Evolutionary conservation across 2,329 filamentous ascomycete genomes (phyloP).

Genomic region (Microsporum canis): DNA sequence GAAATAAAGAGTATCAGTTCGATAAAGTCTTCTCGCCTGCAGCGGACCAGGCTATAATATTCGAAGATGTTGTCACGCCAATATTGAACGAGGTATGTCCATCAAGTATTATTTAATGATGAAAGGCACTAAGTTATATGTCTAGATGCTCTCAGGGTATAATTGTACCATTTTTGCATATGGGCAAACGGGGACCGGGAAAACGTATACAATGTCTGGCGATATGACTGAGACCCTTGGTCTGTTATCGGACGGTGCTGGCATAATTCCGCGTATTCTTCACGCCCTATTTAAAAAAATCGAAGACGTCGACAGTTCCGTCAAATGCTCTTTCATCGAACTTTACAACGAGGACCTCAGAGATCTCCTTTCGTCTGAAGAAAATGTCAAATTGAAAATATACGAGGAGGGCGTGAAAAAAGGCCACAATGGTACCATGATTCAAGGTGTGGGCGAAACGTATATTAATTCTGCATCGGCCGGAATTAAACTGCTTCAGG

Average conservation of each 20-base stretch:
- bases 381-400: slow-evolving; percentile 80
- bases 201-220: slow-evolving; percentile 98
- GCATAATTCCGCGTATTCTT: slow-evolving; percentile 86
- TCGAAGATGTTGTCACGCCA: slow-evolving; percentile 87
- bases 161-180: slow-evolving; percentile 99
- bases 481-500: slow-evolving; percentile 78
- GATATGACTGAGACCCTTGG: slow-evolving; percentile 84
- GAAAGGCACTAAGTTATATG: not conserved
- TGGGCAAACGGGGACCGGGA: slow-evolving; percentile 93
- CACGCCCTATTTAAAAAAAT: slow-evolving; percentile 79
- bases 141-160: slow-evolving; percentile 78
- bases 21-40: slow-evolving; percentile 95
- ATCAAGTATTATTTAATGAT: not conserved
- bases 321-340: slow-evolving; percentile 98
- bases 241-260: slow-evolving; percentile 78
- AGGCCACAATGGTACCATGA: slow-evolving; percentile 66
- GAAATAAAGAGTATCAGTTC: slow-evolving; percentile 93
- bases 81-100: slow-evolving; percentile 73
- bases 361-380: slow-evolving; percentile 73
- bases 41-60: slow-evolving; percentile 86
- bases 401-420: slow-evolving; percentile 71
- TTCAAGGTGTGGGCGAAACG: slow-evolving; percentile 96
- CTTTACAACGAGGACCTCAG: slow-evolving; percentile 96
- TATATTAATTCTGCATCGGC: slow-evolving; percentile 76
- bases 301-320: slow-evolving; percentile 70